Percentiles rank a stretch among this genome's conserved stretches.
Evolutionary conservation across 2,329 filamentous ascomycete genomes (phyloP).

Genomic region (Emergomyces africanus): DNA sequence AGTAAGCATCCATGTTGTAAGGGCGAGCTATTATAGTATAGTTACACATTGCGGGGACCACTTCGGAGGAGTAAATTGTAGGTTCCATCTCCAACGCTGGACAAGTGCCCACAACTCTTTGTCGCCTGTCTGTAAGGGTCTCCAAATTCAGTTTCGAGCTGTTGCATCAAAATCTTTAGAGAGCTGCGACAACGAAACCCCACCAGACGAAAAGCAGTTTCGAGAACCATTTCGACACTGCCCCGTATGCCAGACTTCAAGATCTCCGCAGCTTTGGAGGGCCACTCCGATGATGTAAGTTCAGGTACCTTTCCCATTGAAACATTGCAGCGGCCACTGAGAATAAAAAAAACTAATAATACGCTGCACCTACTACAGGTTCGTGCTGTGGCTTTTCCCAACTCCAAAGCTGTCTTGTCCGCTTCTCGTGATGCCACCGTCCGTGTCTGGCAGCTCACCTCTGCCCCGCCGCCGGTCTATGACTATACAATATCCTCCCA

Average conservation of each 20-base stretch:
- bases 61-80: neutral
- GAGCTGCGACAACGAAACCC: neutral
- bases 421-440: constrained; percentile 88
- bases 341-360: neutral
- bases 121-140: neutral
- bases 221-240: neutral
- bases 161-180: neutral
- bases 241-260: constrained; percentile 67
- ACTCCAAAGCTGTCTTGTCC: constrained; percentile 59
- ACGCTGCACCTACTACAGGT: constrained; percentile 45
- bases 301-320: constrained; percentile 8
- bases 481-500: constrained; percentile 68
- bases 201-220: neutral
- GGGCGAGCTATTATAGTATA: no score
- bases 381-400: constrained; percentile 69
- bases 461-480: constrained; percentile 54
- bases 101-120: neutral
- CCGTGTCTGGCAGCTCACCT: constrained; percentile 64
- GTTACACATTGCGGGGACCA: neutral
- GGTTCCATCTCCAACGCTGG: neutral
- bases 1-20: neutral
- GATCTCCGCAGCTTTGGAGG: constrained; percentile 77
- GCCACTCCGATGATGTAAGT: constrained; percentile 87
- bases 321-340: neutral
- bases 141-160: neutral